phyloP scores from a whole-genome alignment of 768 basidiomycete genomes.

The Mycena rosella region DNA sequence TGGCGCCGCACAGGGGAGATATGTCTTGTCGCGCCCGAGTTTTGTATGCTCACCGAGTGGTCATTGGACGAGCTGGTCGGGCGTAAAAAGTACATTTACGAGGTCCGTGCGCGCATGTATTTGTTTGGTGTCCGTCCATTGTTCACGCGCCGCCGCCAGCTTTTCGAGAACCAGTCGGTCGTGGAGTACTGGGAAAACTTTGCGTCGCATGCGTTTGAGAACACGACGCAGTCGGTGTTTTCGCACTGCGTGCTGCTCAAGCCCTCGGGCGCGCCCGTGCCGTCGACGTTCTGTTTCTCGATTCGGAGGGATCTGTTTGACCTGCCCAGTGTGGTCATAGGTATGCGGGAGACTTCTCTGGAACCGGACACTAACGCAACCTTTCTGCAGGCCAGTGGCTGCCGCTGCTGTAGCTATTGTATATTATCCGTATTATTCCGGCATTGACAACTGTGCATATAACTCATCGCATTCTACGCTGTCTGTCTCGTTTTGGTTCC shows the following conservation, averaged over 20 bases:
- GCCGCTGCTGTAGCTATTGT: conserved; percentile 70
- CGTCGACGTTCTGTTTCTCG: conserved; percentile 95
- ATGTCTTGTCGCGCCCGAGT: conserved; percentile 96
- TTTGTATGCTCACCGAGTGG: conserved; percentile 95
- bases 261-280: conserved; percentile 85
- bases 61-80: conserved; percentile 82
- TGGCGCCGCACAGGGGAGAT: conserved; percentile 99
- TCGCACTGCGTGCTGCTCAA: conserved; percentile 92
- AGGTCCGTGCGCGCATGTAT: conserved; percentile 56
- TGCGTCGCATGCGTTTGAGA: conserved; percentile 96
- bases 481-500: conserved; percentile 12
- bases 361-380: conserved; percentile 20
- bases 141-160: conserved; percentile 53
- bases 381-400: conserved; percentile 82
- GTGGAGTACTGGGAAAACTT: conserved; percentile 99
- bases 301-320: conserved; percentile 94
- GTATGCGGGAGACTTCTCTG: conserved; percentile 53
- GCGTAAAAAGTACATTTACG: conserved; percentile 73
- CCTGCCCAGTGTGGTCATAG: conserved; percentile 89
- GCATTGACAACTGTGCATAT: conserved; percentile 5
- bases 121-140: neutral
- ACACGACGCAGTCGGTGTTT: conserved; percentile 95
- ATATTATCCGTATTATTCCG: conserved; percentile 34
- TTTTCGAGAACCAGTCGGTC: conserved; percentile 95
- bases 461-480: conserved; percentile 18